phyloP scores from a whole-genome alignment of 345 rosid species.

The Salix suchowensis region DNA sequence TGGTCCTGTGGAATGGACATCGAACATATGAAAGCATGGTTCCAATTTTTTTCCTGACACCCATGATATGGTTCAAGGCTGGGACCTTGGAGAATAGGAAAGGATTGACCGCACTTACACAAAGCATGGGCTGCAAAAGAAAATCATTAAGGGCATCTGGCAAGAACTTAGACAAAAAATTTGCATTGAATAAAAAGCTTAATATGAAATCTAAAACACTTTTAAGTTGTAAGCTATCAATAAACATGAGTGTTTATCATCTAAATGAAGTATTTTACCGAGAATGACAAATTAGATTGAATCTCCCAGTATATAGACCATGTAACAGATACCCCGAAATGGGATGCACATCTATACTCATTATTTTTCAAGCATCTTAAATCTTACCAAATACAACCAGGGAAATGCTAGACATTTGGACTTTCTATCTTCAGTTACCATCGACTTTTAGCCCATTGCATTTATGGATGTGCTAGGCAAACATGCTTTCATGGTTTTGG shows the following conservation, averaged over 20 bases:
- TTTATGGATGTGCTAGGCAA: not conserved
- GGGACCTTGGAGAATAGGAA: slow-evolving; percentile 83
- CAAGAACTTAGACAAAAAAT: slow-evolving; percentile 4
- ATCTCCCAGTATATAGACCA: slow-evolving; percentile 3
- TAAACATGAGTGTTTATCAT: not conserved
- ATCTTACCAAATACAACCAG: not conserved
- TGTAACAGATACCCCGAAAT: slow-evolving; percentile 4
- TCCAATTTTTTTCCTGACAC: slow-evolving; percentile 65
- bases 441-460: not conserved
- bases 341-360: not conserved
- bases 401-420: not conserved
- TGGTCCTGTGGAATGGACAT: slow-evolving; percentile 80
- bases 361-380: not conserved
- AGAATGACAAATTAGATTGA: not conserved
- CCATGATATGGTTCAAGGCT: slow-evolving; percentile 72
- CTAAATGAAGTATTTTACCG: not conserved
- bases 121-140: slow-evolving; percentile 83
- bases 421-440: not conserved
- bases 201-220: not conserved
- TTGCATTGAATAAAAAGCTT: not conserved
- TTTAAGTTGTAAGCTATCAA: not conserved
- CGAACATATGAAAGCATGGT: slow-evolving; percentile 76
- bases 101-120: slow-evolving; percentile 95
- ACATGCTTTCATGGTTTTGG: not conserved
- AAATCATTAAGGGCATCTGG: slow-evolving; percentile 14